phyloP scores from a whole-genome alignment of 2,329 filamentous ascomycete genomes.

The Dactylellina leptospora region DNA sequence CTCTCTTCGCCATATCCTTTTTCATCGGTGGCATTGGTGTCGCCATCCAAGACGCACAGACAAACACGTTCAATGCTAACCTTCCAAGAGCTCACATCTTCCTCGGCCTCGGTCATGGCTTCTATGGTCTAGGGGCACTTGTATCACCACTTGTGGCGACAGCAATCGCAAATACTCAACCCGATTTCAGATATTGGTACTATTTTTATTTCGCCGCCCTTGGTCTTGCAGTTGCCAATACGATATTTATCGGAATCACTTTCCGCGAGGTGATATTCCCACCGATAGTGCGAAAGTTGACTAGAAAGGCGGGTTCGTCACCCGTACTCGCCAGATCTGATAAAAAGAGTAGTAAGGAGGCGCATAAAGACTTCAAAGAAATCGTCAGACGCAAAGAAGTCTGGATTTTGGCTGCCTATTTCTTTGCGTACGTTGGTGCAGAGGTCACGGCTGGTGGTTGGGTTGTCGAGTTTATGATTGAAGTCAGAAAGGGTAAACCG shows the following conservation, averaged over 20 bases:
- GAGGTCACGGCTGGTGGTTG: constrained; percentile 75
- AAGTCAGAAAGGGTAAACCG: constrained; percentile 72
- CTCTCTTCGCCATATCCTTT: constrained; percentile 61
- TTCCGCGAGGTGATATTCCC: constrained; percentile 69
- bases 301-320: not conserved
- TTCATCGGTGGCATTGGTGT: constrained; percentile 62
- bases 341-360: constrained; percentile 51
- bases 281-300: constrained; percentile 12
- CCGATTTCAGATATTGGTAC: constrained; percentile 69
- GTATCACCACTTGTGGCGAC: constrained; percentile 76
- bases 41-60: constrained; percentile 65
- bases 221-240: constrained; percentile 67
- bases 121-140: constrained; percentile 76
- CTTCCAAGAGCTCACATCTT: constrained; percentile 79
- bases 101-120: constrained; percentile 75
- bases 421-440: constrained; percentile 79
- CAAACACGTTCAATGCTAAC: constrained; percentile 73
- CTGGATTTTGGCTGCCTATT: constrained; percentile 77
- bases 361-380: constrained; percentile 62
- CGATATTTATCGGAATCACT: constrained; percentile 64
- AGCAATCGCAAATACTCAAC: constrained; percentile 72
- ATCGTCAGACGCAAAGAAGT: constrained; percentile 68
- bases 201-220: constrained; percentile 81
- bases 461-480: constrained; percentile 89
- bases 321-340: constrained; percentile 18